phyloP scores from a whole-genome alignment of 2,329 filamentous ascomycete species.

The Coniochaeta ligniaria region DNA sequence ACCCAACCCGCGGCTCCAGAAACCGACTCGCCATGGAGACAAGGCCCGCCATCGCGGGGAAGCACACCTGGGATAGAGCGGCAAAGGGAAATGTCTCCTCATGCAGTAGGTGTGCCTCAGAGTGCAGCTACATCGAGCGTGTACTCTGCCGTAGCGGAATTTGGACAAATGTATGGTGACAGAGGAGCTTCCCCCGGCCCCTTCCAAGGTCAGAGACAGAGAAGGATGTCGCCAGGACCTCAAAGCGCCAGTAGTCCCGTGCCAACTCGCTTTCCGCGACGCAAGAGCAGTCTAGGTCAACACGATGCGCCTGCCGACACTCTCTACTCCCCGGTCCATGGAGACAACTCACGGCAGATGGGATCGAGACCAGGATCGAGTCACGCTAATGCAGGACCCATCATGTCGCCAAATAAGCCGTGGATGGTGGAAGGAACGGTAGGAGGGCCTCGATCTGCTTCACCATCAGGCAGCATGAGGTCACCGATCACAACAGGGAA shows the following conservation, averaged over 20 bases:
- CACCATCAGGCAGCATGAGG: conserved; percentile 25
- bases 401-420: conserved; percentile 10
- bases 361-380: conserved; percentile 21
- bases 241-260: conserved; percentile 16
- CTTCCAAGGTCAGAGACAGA: neutral
- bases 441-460: conserved; percentile 26
- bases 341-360: neutral
- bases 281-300: conserved; percentile 55
- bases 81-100: neutral
- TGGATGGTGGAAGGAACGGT: conserved; percentile 13
- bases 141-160: conserved; percentile 10
- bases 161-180: conserved; percentile 3
- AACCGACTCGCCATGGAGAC: neutral
- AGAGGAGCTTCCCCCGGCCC: neutral
- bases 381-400: conserved; percentile 2
- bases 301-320: conserved; percentile 20
- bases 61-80: neutral
- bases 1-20: conserved; percentile 1
- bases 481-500: conserved; percentile 35
- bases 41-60: neutral
- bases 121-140: conserved; percentile 9
- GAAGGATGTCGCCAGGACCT: conserved; percentile 14
- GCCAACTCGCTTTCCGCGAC: conserved; percentile 43
- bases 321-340: neutral
- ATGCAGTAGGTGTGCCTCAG: conserved; percentile 2